Evolutionary conservation across 371 early-diverging fungal species (phyloP), one percentile per base, ranked within the genome.

Genomic region (Mortierella sp.): DNA sequence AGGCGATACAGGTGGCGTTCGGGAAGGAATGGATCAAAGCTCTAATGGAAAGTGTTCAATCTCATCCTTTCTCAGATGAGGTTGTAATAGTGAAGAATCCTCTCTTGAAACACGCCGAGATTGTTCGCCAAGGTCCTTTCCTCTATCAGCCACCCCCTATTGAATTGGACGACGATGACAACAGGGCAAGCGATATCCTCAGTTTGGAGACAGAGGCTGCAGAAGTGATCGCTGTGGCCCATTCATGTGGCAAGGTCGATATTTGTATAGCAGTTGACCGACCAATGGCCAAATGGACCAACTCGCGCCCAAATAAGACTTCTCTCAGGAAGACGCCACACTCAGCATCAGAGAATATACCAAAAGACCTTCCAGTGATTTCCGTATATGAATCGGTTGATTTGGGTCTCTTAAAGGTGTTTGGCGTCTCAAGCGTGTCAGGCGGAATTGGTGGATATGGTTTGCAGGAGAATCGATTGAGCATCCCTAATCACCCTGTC

Each of bases 121-220:
- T 58, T 2, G 50, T 70, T 12, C 65, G 73, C 28, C 81, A 81
- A 43, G 86, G 86, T 2, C 86, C 86, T 28, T 83, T 80, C 67
- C 68, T 80, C 18, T 67, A 79, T 18, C 81, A 79, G 26, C 86
- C 86, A 12, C 62, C 75, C 0, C 83, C 85, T 1, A 48, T 68
- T 5, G 82, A 75, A 29, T 51, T 81, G 29, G 81, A 81, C 2
- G 81, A 80, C 19, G 68, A 74, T 45, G 67, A 72, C 19, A 72
- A 75, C 48, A 71, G 66, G 19, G 85, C 84, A 0, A 72, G 70
- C 30, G 86, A 86, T 53, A 82, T 86, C 56, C 50, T 84, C 15
- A 71, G 73, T 48, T 26, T 86, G 63, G 70, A 71, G 4, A 69
- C 75, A 1, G 68, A 80, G 21, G 68, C 77, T 1, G 57, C 72